Percentiles rank a stretch among this genome's conserved stretches.
These are phyloP conservation scores for Coemansia nantahalensis DNA, from an alignment of 192 early-diverging fungal genomes.

Conservation along the genomic window DNA sequence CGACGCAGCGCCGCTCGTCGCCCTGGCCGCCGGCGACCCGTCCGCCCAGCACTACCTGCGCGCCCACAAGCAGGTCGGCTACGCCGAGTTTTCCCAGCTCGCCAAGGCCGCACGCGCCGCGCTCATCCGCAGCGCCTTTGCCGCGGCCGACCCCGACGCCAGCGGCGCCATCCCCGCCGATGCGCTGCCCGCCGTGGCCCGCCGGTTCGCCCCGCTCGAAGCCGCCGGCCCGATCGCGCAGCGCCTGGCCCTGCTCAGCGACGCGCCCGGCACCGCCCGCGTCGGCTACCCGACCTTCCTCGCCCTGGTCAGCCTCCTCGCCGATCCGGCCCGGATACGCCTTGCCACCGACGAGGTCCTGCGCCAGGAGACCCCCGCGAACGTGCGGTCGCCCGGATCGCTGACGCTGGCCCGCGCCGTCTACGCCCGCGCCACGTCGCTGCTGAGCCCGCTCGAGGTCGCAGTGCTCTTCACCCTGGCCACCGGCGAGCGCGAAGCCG, in stretches of 20 bases:
- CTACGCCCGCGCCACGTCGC: slow-evolving; percentile 13
- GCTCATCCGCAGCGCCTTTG: slow-evolving; percentile 42
- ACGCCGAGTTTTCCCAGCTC: slow-evolving; percentile 48
- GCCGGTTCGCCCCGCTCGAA: slow-evolving; percentile 37
- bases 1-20: slow-evolving; percentile 9
- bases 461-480: slow-evolving; percentile 47
- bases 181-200: slow-evolving; percentile 30
- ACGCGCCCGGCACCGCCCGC: slow-evolving; percentile 12
- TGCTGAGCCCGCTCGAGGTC: slow-evolving; percentile 51
- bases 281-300: slow-evolving; percentile 57
- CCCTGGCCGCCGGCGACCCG: slow-evolving; percentile 16
- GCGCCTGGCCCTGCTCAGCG: slow-evolving; percentile 40
- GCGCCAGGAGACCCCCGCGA: slow-evolving; percentile 7
- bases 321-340: slow-evolving; percentile 39
- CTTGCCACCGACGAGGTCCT: slow-evolving; percentile 42
- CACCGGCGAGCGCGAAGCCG: slow-evolving; percentile 17
- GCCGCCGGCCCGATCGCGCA: slow-evolving; percentile 15
- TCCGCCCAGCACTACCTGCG: slow-evolving; percentile 26
- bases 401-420: slow-evolving; percentile 10
- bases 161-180: slow-evolving; percentile 39
- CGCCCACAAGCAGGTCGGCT: slow-evolving; percentile 17
- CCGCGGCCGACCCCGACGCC: slow-evolving; percentile 16
- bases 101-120: slow-evolving; percentile 27
- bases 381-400: slow-evolving; percentile 5
- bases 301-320: slow-evolving; percentile 47